Conservation (phyloP, 768 basidiomycete species). For the Panaeolus papilionaceus region DNA sequence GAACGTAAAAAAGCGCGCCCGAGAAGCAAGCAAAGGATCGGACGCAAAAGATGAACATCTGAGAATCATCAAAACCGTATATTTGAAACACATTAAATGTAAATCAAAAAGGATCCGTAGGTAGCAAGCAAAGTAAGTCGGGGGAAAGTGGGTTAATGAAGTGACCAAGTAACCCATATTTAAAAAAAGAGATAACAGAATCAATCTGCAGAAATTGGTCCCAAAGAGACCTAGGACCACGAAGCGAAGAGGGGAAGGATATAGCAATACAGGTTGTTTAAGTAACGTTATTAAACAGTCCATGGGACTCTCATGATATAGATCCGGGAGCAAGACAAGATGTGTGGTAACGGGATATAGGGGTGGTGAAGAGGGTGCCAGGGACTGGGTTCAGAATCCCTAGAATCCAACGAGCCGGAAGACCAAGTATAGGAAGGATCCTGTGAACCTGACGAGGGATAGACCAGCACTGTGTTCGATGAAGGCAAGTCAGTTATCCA, state of each 20-base stretch:
- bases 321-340: conserved; percentile 3
- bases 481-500: conserved; percentile 5
- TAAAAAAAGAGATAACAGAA: conserved; percentile 1
- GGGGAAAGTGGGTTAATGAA: conserved; percentile 13
- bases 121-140: not conserved
- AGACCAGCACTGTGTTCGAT: conserved; percentile 69
- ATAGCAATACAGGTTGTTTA: conserved; percentile 9
- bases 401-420: conserved; percentile 74
- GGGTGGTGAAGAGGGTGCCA: not conserved
- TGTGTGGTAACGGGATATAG: conserved; percentile 2
- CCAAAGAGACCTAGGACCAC: conserved; percentile 1
- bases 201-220: conserved; percentile 27
- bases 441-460: conserved; percentile 80
- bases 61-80: conserved; percentile 21
- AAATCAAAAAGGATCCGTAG: conserved; percentile 10
- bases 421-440: conserved; percentile 80
- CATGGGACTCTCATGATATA: conserved; percentile 11
- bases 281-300: conserved; percentile 14
- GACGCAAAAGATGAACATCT: not conserved
- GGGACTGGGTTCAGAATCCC: conserved; percentile 22
- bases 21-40: not conserved
- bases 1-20: not conserved
- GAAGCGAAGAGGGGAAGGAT: conserved; percentile 1
- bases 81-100: conserved; percentile 28
- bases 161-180: not conserved